These are phyloP conservation scores for Marasmius fiardii DNA, from an alignment of 1,284 basidiomycete genomes.

Conservation along the genomic window DNA sequence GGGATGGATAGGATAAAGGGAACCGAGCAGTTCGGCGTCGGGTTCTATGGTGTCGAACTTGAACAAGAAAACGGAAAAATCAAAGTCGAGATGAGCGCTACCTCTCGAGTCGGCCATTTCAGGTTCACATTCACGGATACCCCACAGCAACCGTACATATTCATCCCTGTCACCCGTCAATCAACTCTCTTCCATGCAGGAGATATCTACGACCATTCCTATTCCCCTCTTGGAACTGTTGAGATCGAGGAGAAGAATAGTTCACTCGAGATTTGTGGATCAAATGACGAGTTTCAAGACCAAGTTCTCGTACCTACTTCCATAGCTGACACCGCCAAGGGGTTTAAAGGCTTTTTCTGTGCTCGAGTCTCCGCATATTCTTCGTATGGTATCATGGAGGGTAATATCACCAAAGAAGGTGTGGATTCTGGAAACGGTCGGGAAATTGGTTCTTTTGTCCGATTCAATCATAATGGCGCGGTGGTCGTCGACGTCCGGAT, in stretches of 20 bases:
- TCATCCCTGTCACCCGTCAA: constrained; percentile 69
- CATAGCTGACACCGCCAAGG: constrained; percentile 44
- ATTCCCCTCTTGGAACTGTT: constrained; percentile 59
- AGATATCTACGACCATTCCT: constrained; percentile 47
- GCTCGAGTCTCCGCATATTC: constrained; percentile 63
- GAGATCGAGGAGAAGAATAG: constrained; percentile 36
- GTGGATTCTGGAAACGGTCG: constrained; percentile 33
- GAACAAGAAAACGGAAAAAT: constrained; percentile 49
- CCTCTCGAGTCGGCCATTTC: constrained; percentile 76
- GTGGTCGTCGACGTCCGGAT: constrained; percentile 55
- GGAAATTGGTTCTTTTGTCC: constrained; percentile 57
- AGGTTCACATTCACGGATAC: constrained; percentile 59
- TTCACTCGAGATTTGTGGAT: constrained; percentile 60
- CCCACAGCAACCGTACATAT: constrained; percentile 55
- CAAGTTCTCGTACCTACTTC: constrained; percentile 60
- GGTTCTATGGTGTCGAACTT: constrained; percentile 66
- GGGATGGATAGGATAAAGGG: constrained; percentile 58
- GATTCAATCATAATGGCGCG: constrained; percentile 32
- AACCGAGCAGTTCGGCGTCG: constrained; percentile 56
- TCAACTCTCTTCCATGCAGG: constrained; percentile 20
- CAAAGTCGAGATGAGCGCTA: constrained; percentile 65
- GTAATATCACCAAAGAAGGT: constrained; percentile 15
- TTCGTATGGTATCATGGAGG: constrained; percentile 41
- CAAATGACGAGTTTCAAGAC: constrained; percentile 75
- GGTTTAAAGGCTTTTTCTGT: constrained; percentile 72